Evolutionary conservation across 2,329 filamentous ascomycete genomes (phyloP).

Genomic region (Colletotrichum gigasporum): DNA sequence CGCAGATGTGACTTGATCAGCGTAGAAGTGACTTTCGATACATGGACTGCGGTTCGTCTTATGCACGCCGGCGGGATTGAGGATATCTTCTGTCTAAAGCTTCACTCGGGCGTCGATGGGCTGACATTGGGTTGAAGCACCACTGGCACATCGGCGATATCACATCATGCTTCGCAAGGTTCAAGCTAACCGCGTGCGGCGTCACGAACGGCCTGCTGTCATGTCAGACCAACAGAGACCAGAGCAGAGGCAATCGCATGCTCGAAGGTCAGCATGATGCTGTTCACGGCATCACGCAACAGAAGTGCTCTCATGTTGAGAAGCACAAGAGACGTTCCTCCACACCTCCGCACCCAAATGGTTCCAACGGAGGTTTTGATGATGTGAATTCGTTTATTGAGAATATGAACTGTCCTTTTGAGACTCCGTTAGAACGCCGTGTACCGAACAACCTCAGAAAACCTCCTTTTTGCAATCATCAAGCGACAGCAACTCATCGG

Average conservation of each 20-base stretch:
- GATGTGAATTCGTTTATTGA: slow-evolving; percentile 30
- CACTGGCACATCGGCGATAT: too few relatives aligned
- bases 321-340: slow-evolving; percentile 14
- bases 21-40: too few relatives aligned
- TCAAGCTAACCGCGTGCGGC: too few relatives aligned
- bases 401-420: not conserved
- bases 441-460: slow-evolving; percentile 8
- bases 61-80: too few relatives aligned
- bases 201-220: too few relatives aligned
- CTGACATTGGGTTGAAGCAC: too few relatives aligned
- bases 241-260: not conserved
- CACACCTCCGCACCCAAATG: slow-evolving; percentile 31
- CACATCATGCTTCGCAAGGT: too few relatives aligned
- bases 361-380: slow-evolving; percentile 31
- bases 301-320: not conserved
- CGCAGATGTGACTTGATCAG: too few relatives aligned
- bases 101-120: too few relatives aligned
- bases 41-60: too few relatives aligned
- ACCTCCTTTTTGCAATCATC: slow-evolving; percentile 20
- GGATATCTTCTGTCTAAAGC: too few relatives aligned
- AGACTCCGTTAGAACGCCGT: slow-evolving; percentile 21
- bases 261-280: not conserved
- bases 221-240: not conserved
- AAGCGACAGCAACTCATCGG: not conserved
- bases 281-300: not conserved